These are phyloP conservation scores for Rubroshorea leprosula DNA, from an alignment of 345 rosid species.

Conservation along the genomic window DNA sequence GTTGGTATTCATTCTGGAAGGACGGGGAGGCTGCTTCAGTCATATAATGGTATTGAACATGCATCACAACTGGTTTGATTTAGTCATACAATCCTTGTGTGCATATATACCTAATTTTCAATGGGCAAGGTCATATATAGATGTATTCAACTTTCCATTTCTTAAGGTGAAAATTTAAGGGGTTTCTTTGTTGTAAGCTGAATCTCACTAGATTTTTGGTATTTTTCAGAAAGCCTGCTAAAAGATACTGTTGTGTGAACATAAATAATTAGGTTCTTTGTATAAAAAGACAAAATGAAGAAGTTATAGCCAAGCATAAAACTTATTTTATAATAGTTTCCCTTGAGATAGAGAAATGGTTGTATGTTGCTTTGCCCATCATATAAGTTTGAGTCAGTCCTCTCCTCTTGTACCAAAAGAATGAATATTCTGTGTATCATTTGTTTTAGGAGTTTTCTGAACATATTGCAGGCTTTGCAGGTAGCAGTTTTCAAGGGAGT, in stretches of 20 bases:
- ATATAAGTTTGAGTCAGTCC: no score
- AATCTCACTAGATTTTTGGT: no score
- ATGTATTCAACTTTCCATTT: conserved; percentile 1
- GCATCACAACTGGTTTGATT: background rate
- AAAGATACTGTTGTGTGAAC: no score
- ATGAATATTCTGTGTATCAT: background rate
- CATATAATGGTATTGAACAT: conserved; percentile 39
- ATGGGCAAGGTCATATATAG: background rate
- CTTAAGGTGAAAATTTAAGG: background rate
- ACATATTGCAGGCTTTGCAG: conserved; percentile 29
- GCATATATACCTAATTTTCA: background rate
- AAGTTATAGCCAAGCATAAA: no score
- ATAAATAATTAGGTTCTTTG: no score
- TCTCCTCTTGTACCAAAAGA: background rate
- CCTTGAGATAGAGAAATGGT: no score
- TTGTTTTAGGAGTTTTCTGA: conserved; percentile 1
- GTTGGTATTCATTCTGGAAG: conserved; percentile 32
- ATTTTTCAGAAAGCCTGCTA: no score
- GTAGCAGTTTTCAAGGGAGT: conserved; percentile 31
- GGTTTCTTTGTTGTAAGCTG: no score
- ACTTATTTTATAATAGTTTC: no score
- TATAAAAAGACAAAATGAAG: no score
- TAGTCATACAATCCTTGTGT: background rate
- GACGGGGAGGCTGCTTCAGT: conserved; percentile 36
- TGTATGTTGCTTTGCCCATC: no score